phyloP scores from a whole-genome alignment of 2,329 filamentous ascomycete species.

The Leptographium lundbergii region DNA sequence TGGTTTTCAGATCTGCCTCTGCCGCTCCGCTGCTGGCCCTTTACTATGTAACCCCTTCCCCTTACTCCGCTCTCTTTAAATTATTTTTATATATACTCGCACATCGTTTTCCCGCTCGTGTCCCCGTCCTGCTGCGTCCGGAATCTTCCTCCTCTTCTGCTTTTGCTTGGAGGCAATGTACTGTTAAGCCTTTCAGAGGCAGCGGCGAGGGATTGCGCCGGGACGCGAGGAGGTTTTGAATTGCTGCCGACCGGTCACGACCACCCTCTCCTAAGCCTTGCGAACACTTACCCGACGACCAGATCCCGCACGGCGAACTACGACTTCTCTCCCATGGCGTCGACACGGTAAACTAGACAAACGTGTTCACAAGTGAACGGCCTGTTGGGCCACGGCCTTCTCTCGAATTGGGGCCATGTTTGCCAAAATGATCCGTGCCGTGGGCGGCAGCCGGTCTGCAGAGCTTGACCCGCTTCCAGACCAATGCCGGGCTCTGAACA shows the following conservation, averaged over 20 bases:
- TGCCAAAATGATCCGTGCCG: slow-evolving; percentile 19
- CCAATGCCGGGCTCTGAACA: slow-evolving; percentile 9
- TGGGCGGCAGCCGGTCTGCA: slow-evolving; percentile 16
- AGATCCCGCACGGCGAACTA: neutral
- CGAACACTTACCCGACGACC: neutral
- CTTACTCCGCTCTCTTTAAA: neutral
- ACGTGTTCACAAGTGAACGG: neutral
- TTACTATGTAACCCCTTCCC: neutral
- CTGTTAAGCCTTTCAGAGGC: slow-evolving; percentile 1
- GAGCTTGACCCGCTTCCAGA: slow-evolving; percentile 9
- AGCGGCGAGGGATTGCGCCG: slow-evolving; percentile 8
- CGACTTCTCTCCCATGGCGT: neutral
- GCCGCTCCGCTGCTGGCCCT: neutral
- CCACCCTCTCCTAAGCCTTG: too few relatives aligned
- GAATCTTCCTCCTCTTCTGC: neutral
- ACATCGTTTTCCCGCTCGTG: neutral
- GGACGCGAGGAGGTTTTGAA: slow-evolving; percentile 8
- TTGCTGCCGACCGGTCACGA: neutral
- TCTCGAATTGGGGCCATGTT: slow-evolving; percentile 16
- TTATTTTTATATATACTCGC: neutral
- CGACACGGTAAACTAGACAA: neutral
- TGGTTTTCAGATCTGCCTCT: neutral
- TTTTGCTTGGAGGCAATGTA: slow-evolving; percentile 4
- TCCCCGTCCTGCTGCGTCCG: neutral
- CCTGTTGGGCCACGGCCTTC: neutral